These are phyloP conservation scores for Brasenia schreberi DNA, from an alignment of 164 flowering plant species.

Conservation along the genomic window DNA sequence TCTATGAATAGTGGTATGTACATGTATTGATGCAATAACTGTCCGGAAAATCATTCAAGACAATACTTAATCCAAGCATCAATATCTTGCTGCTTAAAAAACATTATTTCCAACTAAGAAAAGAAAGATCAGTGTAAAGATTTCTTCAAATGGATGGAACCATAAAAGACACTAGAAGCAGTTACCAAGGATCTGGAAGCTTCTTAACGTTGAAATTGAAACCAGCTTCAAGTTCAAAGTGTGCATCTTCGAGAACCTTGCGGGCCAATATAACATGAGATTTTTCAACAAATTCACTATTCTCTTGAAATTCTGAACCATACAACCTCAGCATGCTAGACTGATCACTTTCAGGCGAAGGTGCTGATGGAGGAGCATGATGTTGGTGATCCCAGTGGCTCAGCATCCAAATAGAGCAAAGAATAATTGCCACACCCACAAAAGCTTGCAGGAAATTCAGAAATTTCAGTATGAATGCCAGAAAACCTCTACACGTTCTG, in stretches of 20 bases:
- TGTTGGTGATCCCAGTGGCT: constrained; percentile 43
- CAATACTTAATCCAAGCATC: not conserved
- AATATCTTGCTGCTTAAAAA: not conserved
- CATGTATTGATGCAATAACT: too few species aligned
- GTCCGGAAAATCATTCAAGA: too few species aligned
- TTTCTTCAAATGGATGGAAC: not conserved
- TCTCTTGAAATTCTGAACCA: constrained; percentile 3
- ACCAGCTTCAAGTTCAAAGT: constrained; percentile 21
- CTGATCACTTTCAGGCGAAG: constrained; percentile 15
- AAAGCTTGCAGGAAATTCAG: constrained; percentile 60
- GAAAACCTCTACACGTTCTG: constrained; percentile 34
- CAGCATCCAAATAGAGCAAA: constrained; percentile 63
- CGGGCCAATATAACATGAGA: constrained; percentile 5
- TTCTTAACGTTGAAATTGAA: constrained; percentile 11
- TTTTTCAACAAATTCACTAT: constrained; percentile 2
- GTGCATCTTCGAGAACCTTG: constrained; percentile 14
- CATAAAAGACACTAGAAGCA: not conserved
- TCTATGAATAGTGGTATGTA: too few species aligned
- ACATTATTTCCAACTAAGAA: not conserved
- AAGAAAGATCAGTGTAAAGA: not conserved
- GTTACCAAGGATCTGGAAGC: constrained; percentile 60
- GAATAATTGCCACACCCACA: constrained; percentile 43
- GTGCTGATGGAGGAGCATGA: constrained; percentile 21
- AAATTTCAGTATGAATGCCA: constrained; percentile 45
- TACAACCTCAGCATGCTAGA: constrained; percentile 6